A percentile compares a stretch with the other conserved stretches of the same genome.
phyloP scores from a whole-genome alignment of 768 basidiomycete genomes.

The Pleurotus sapidus region DNA sequence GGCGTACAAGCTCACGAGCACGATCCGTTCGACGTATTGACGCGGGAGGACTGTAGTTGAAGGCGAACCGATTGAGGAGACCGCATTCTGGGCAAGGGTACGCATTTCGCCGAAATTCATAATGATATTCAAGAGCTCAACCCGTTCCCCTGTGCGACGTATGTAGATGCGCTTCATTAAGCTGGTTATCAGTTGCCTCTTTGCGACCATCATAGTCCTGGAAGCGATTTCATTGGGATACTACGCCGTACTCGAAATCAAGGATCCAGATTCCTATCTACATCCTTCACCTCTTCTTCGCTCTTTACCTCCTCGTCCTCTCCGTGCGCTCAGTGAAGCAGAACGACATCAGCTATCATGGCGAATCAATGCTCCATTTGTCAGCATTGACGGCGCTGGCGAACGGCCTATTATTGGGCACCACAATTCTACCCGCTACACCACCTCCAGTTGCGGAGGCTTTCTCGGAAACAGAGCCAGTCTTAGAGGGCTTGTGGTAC shows the following conservation, averaged over 20 bases:
- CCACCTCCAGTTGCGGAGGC: constrained; percentile 28
- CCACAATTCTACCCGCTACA: constrained; percentile 56
- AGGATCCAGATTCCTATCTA: constrained; percentile 31
- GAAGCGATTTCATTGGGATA: constrained; percentile 57
- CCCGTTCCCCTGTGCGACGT: too few relatives aligned
- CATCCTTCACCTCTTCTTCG: constrained; percentile 47
- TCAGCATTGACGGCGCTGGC: constrained; percentile 52
- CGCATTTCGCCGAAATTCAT: constrained; percentile 12
- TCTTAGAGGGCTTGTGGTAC: constrained; percentile 46
- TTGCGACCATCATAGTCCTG: constrained; percentile 45
- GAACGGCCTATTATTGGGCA: constrained; percentile 36
- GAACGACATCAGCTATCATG: constrained; percentile 35
- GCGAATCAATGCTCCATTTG: constrained; percentile 59
- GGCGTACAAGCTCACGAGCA: constrained; percentile 18
- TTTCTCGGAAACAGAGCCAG: constrained; percentile 16
- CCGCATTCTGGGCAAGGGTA: constrained; percentile 58
- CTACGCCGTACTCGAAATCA: constrained; percentile 33
- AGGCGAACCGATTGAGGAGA: constrained; percentile 62
- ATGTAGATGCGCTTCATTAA: constrained; percentile 61
- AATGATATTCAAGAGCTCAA: too few relatives aligned
- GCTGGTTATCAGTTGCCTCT: constrained; percentile 40
- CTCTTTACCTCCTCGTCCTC: constrained; percentile 57
- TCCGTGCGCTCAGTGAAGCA: constrained; percentile 50
- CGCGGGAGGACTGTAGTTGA: constrained; percentile 67
- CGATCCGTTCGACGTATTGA: constrained; percentile 73